A percentile compares a stretch with the other conserved stretches of the same genome.
Evolutionary conservation across 306 rosid species (phyloP).

Genomic region (Astragalus membranaceus): DNA sequence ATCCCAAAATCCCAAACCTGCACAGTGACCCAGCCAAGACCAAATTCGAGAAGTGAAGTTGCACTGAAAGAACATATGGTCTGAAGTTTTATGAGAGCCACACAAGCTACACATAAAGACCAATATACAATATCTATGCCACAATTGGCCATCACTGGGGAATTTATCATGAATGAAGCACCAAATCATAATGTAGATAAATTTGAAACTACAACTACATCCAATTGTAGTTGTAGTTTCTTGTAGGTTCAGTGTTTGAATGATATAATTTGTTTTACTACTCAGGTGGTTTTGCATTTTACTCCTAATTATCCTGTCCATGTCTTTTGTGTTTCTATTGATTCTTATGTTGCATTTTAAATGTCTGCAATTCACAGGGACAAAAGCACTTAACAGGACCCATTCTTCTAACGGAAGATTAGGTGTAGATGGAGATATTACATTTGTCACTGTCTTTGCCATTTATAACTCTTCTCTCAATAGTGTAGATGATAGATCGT

Average conservation of each 20-base stretch:
- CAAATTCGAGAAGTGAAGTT: too few relatives aligned
- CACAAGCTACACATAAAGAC: too few relatives aligned
- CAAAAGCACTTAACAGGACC: constrained; percentile 68
- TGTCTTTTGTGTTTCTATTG: not conserved
- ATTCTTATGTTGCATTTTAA: constrained; percentile 12
- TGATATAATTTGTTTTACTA: not conserved
- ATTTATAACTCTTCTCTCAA: constrained; percentile 51
- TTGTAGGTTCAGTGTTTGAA: not conserved
- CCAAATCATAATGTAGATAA: not conserved
- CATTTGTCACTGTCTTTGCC: constrained; percentile 75
- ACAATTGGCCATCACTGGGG: too few relatives aligned
- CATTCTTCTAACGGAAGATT: constrained; percentile 26
- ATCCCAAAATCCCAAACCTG: too few relatives aligned
- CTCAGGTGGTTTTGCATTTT: not conserved
- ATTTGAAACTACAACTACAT: not conserved
- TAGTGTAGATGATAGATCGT: constrained; percentile 35
- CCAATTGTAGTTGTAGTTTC: not conserved
- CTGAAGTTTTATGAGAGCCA: too few relatives aligned
- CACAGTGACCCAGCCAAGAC: too few relatives aligned
- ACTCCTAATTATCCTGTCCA: not conserved
- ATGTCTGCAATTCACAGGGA: constrained; percentile 40
- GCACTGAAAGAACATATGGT: too few relatives aligned
- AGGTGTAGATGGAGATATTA: constrained; percentile 27
- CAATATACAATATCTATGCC: too few relatives aligned
- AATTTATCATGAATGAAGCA: too few relatives aligned